phyloP scores from a whole-genome alignment of 2,329 filamentous ascomycete species.

The Kalaharituber pfeilii region DNA sequence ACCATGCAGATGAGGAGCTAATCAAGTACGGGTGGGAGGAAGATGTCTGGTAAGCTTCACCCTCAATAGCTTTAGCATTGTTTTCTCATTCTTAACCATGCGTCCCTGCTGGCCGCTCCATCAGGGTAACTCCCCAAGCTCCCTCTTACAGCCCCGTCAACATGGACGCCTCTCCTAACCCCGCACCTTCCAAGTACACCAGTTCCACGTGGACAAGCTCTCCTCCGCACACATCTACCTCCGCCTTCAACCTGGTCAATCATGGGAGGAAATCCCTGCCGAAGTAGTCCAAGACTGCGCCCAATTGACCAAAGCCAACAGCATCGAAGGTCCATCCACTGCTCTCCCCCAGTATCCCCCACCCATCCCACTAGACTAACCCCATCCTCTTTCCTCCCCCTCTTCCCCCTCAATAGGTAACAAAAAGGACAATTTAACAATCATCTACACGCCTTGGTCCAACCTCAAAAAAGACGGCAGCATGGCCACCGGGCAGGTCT shows the following conservation, averaged over 20 bases:
- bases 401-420: too few species aligned
- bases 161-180: not conserved
- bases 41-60: conserved; percentile 61
- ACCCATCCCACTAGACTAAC: not conserved
- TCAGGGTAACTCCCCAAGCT: conserved; percentile 2
- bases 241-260: conserved; percentile 56
- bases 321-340: conserved; percentile 58
- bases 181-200: conserved; percentile 4
- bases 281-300: conserved; percentile 69
- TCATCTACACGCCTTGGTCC: conserved; percentile 96
- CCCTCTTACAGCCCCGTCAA: not conserved
- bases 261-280: conserved; percentile 66
- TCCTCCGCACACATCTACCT: conserved; percentile 95
- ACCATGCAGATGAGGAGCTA: conserved; percentile 96
- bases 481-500: conserved; percentile 90
- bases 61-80: too few species aligned
- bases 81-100: not conserved
- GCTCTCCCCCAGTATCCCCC: conserved; percentile 14
- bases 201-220: conserved; percentile 97
- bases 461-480: conserved; percentile 90
- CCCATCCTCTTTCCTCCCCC: too few species aligned
- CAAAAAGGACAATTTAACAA: conserved; percentile 92
- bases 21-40: conserved; percentile 90
- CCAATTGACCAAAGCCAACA: conserved; percentile 97
- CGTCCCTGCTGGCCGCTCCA: not conserved